Evolutionary conservation across 768 basidiomycete genomes (phyloP), one percentile per base, ranked within the genome.

Genomic region (Suillus occidentalis): DNA sequence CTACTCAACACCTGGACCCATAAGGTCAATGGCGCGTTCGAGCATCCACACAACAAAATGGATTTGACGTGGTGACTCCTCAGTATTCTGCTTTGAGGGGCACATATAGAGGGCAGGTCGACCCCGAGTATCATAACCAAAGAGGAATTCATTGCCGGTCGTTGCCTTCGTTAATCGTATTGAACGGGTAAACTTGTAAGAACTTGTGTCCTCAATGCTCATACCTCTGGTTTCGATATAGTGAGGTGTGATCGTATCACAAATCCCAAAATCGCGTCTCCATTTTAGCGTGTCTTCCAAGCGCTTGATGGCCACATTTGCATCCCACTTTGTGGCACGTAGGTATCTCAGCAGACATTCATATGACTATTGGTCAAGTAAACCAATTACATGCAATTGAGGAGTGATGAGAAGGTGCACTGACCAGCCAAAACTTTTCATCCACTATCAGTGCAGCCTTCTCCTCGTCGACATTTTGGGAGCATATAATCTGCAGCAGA

Each of bases 1-100:
- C 63, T 70, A 92, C 92, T 95, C 94, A 42, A 95, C 87, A 28
- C 91, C 92, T 25, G 90, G 87, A 18, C 83, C 85, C 87, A 93
- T 91, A 62, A 94, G 80, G 68, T 95, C 91, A 31, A 91, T 80
- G 20, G 83, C 79, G 1, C 90, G 85, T 74, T 97, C 94, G 36
- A 95, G 75, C 78, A 88, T 82, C 87, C 89, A 96, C 18, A 94
- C 85, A 1, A 84, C 81, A 69, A 84, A 90, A 56, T 92, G 84
- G 57, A 94, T 83, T 76, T 94, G 92, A 22, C 88, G 81, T 3
- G 80, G 79, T 6, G 83, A 74, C 67, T 89, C 90, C 4, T 85
- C 82, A 0, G 93, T 95, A 75, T 95, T 95, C 75, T 95, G 94
- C 25, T 86, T 86, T 72, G 81, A 83, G 2, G 86, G 87, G 50